A percentile compares a stretch with the other conserved stretches of the same genome.
phyloP scores from a whole-genome alignment of 371 early-diverging fungal species.

The Massospora cicadina region DNA sequence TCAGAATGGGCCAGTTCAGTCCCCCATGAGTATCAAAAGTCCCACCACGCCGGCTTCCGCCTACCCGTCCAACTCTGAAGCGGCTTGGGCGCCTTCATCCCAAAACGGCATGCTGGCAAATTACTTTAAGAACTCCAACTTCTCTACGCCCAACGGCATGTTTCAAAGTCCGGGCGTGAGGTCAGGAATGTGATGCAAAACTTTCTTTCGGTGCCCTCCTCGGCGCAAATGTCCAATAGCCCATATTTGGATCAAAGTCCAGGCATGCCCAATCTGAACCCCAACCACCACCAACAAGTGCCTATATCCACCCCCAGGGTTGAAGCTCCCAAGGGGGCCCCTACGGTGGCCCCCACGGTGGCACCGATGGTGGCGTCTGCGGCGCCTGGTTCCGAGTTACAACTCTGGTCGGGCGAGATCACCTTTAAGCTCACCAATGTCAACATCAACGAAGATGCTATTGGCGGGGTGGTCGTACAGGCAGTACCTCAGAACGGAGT shows the following conservation, averaged over 20 bases:
- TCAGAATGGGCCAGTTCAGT: not conserved
- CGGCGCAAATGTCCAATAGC: not conserved
- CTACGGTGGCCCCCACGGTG: no score
- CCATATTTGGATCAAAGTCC: not conserved
- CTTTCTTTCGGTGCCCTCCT: not conserved
- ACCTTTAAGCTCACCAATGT: not conserved
- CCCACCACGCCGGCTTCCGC: no score
- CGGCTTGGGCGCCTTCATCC: not conserved
- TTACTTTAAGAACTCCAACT: not conserved
- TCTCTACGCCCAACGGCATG: not conserved
- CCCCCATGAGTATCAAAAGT: not conserved
- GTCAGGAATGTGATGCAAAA: not conserved
- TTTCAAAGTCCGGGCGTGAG: not conserved
- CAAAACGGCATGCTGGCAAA: not conserved
- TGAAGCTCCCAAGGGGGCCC: not conserved
- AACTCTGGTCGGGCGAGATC: not conserved
- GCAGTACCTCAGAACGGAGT: not conserved
- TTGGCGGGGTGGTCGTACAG: not conserved
- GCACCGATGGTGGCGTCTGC: not conserved
- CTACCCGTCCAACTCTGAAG: not conserved
- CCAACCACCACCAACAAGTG: not conserved
- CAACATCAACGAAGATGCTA: not conserved
- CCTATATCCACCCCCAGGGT: not conserved
- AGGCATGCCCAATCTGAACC: not conserved
- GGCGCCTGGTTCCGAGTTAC: not conserved